Percentiles rank a stretch among this genome's conserved stretches.
phyloP scores from a whole-genome alignment of 2,329 filamentous ascomycete species.

The Ophiostoma ulmi region DNA sequence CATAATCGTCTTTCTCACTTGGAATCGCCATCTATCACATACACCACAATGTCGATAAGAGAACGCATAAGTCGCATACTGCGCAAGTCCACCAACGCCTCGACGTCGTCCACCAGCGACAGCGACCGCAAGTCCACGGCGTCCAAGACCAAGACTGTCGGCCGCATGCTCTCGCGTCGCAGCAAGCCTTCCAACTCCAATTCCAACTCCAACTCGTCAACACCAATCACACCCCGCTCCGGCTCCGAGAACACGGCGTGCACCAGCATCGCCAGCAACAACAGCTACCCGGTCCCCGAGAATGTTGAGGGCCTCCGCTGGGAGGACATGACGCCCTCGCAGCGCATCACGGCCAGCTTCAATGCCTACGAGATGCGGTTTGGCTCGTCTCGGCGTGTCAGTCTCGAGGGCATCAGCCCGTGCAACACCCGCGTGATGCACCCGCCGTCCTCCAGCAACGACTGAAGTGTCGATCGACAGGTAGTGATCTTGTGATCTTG shows the following conservation, averaged over 20 bases:
- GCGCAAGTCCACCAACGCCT: slow-evolving; percentile 23
- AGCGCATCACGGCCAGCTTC: slow-evolving; percentile 45
- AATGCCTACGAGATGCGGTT: slow-evolving; percentile 45
- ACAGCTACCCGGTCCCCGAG: not conserved
- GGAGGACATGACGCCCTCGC: slow-evolving; percentile 27
- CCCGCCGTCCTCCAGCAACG: not conserved
- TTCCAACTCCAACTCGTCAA: not conserved
- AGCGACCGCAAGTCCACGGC: slow-evolving; percentile 6
- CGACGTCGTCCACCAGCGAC: slow-evolving; percentile 10
- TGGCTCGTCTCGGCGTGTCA: slow-evolving; percentile 32
- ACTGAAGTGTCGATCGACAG: no score
- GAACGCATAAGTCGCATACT: slow-evolving; percentile 26
- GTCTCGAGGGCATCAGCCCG: slow-evolving; percentile 39
- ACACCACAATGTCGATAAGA: slow-evolving; percentile 27
- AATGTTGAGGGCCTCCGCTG: not conserved
- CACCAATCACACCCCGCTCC: not conserved
- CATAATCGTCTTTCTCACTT: no score
- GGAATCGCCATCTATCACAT: not conserved
- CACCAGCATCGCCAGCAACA: not conserved
- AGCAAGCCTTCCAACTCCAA: slow-evolving; percentile 14
- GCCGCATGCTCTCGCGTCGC: slow-evolving; percentile 23
- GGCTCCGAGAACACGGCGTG: not conserved
- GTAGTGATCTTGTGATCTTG: no score
- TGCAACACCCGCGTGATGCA: slow-evolving; percentile 38
- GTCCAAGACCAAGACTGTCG: slow-evolving; percentile 9